Percentiles rank a stretch among this genome's conserved stretches.
Conservation (phyloP, 2,329 filamentous ascomycete species). For the Ophiostoma sp. region DNA sequence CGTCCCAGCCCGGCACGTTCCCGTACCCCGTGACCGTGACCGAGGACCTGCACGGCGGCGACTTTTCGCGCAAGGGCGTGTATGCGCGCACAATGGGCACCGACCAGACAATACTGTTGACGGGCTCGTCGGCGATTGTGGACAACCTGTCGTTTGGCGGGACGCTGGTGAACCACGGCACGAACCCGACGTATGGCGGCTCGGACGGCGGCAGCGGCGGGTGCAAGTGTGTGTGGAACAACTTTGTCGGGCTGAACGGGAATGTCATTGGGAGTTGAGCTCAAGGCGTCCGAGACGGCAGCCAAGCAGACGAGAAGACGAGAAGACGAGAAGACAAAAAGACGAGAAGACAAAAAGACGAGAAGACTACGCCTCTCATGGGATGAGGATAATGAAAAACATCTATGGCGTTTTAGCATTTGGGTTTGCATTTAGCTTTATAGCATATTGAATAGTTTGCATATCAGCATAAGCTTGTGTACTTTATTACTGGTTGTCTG, state of each 20-base stretch:
- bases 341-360: not conserved
- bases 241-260: constrained; percentile 39
- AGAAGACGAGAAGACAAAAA: not conserved
- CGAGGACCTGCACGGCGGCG: constrained; percentile 58
- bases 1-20: constrained; percentile 52
- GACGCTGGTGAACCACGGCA: constrained; percentile 46
- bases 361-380: not conserved
- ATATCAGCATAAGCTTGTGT: no score
- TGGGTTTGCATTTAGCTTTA: not conserved
- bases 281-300: not conserved
- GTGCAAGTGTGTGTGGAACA: constrained; percentile 58
- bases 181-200: constrained; percentile 49
- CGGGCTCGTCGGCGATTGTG: constrained; percentile 42
- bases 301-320: no score
- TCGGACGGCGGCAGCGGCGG: constrained; percentile 60
- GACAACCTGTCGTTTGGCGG: constrained; percentile 50
- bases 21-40: constrained; percentile 59
- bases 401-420: not conserved
- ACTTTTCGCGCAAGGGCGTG: constrained; percentile 47
- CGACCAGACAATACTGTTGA: constrained; percentile 41
- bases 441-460: not conserved
- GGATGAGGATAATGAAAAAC: not conserved
- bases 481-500: not conserved
- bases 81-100: constrained; percentile 48
- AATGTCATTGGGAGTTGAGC: constrained; percentile 13